Base-by-base conservation (phyloP, 805 yeast species). In the Tanozyma kutaoensis region DNA sequence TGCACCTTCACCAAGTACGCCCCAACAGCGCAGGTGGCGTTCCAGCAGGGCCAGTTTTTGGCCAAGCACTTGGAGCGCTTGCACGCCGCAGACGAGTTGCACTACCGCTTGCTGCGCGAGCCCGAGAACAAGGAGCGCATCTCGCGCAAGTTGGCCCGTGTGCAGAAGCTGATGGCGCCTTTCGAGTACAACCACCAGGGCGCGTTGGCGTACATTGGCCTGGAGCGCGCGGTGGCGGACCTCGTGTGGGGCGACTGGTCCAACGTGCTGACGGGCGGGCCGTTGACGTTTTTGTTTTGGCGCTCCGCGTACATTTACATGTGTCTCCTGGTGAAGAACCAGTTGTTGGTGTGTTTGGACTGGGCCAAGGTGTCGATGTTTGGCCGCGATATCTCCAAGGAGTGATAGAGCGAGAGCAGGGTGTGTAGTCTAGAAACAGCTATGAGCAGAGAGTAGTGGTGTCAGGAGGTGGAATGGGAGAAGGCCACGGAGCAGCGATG, bases 11-110 rank as follows among this genome's bases (percentile, higher is more conserved):
- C 91, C 37, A 81, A 81, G 50, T 74, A 72, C 42, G 91, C 95
- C 23, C 96, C 96, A 41, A 86, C 97, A 35, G 97, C 96, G 15
- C 96, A 86, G 66, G 96, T 85, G 30, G 97, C 97, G 23, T 74
- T 84, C 58, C 96, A 86, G 64, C 82, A 86, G 58, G 96, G 95
- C 51, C 62, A 66, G 31, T 86, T 70, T 57, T 68, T 86, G 39
- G 91, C 86, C 30, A 58, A 62, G 19, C 71, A 74, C 38, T 77
- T 86, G 52, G 67, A 69, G 48, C 75, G 66, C 40, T 55, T 73
- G 42, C 62, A 75, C 40, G 69, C 69, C 40, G 61, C 76, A 31
- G 85, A 77, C 28, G 61, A 69, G 23, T 46, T 71, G 35, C 60
- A 72, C 43, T 66, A 49, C 38, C 57, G 58, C 30, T 44, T 69